These are phyloP conservation scores for Arbutus unedo DNA, from an alignment of 148 eudicot species.

Conservation along the genomic window DNA sequence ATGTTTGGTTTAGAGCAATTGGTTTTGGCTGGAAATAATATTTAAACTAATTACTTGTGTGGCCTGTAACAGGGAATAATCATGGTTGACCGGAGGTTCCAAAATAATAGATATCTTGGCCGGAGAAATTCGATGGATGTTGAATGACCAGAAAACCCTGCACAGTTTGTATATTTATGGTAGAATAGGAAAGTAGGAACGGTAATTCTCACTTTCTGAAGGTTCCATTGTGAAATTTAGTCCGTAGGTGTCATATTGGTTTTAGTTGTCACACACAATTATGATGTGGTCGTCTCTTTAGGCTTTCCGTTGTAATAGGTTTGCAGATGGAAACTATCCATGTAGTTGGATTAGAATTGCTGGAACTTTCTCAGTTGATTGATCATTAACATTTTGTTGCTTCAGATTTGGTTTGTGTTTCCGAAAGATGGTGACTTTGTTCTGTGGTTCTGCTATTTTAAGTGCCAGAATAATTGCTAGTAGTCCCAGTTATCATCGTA, in stretches of 20 bases:
- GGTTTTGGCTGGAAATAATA: not conserved
- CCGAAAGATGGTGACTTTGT: not conserved
- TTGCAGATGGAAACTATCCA: conserved; percentile 4
- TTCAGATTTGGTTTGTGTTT: not conserved
- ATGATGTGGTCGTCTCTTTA: conserved; percentile 3
- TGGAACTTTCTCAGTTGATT: conserved; percentile 6
- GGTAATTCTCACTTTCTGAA: conserved; percentile 17
- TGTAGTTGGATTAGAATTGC: conserved; percentile 7
- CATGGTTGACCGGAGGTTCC: conserved; percentile 15
- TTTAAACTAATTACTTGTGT: not conserved
- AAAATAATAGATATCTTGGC: not conserved
- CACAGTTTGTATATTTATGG: conserved; percentile 17
- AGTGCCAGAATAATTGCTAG: not conserved
- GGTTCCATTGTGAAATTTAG: conserved; percentile 27
- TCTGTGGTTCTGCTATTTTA: not conserved
- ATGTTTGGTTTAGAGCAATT: not conserved
- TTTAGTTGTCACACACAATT: conserved; percentile 20
- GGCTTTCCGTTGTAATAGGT: not conserved
- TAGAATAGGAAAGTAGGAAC: conserved; percentile 12
- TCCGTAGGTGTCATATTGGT: conserved; percentile 24
- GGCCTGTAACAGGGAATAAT: conserved; percentile 12
- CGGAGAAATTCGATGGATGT: not conserved
- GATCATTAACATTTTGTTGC: conserved; percentile 5
- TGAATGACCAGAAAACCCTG: conserved; percentile 9
- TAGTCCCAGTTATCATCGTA: not conserved